Evolutionary conservation across 805 yeast genomes (phyloP), one percentile per base, ranked within the genome.

Genomic region (Nakazawaea wyomingensis): DNA sequence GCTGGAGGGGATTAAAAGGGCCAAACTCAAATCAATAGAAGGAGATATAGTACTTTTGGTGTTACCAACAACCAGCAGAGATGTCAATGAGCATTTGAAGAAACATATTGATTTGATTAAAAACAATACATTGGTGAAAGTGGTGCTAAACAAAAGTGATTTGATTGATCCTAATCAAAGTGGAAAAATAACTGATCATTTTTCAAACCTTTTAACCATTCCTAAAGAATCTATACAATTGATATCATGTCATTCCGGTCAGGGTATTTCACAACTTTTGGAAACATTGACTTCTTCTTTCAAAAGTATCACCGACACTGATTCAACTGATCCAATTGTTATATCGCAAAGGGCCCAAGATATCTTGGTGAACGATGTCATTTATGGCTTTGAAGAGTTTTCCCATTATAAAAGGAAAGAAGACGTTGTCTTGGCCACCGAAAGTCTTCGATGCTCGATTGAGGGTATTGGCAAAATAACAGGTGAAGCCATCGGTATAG

Each of bases 381-480:
- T 90, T 1, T 75, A 71, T 40, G 93, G 96, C 0, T 72, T 91
- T 36, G 69, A 75, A n/a, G 80, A 79, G 46, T 88, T 85, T 54
- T 55, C 72, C 14, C 44, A 55, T 1, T 72, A 72, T 56, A 72
- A 68, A 41, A 64, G 70, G 3, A 60, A 67, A 14, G 76, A 76
- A 33, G 97, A 90, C 51, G 78, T 88, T 1, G 91, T 87, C 0
- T 59, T 88, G 30, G 95, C 96, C 0, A 67, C 86, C 0, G 96
- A 91, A 47, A 81, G 84, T 43, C 66, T 93, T 31, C 73, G 74
- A 38, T 73, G 73, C 39, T 80, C 96, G 1, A 79, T 83, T 16
- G 88, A 83, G 11, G 96, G 96, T 0, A 84, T 93, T 30, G 97
- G 97, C 0, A 85, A 82, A 54, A 85, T 93, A 20, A 90, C 97